Evolutionary conservation across 352 stramenopile genomes (phyloP).

Genomic region (Phytophthora pluvialis): DNA sequence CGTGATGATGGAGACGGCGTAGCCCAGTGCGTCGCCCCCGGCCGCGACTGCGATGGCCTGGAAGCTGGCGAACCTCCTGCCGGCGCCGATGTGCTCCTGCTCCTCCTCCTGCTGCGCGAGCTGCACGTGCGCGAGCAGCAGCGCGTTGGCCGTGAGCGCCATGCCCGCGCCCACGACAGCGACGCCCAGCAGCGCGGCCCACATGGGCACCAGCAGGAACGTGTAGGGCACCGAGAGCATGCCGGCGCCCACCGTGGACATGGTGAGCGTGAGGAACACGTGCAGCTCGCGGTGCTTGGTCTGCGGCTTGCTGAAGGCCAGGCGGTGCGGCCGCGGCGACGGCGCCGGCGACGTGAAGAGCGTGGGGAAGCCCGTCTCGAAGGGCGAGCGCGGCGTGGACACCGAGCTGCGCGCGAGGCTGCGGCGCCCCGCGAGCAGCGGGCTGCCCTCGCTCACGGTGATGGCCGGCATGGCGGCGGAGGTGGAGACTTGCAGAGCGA

Average conservation of each 20-base stretch:
- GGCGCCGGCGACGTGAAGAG: conserved; percentile 63
- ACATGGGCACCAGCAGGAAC: conserved; percentile 60
- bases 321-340: conserved; percentile 58
- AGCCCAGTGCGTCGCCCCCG: conserved; percentile 54
- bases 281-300: conserved; percentile 51
- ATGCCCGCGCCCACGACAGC: conserved; percentile 59
- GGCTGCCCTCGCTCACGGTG: conserved; percentile 28
- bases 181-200: conserved; percentile 49
- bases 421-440: conserved; percentile 27
- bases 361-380: conserved; percentile 77
- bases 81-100: conserved; percentile 51
- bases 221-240: conserved; percentile 79
- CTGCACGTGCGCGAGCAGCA: conserved; percentile 66
- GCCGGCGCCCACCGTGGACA: conserved; percentile 76
- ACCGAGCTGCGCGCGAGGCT: conserved; percentile 18
- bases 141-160: conserved; percentile 59
- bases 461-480: conserved; percentile 24
- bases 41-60: conserved; percentile 67
- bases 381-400: conserved; percentile 59
- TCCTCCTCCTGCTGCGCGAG: conserved; percentile 55
- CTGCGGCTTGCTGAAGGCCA: conserved; percentile 52
- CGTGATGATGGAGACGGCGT: conserved; percentile 71
- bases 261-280: conserved; percentile 82
- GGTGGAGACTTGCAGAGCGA: background rate
- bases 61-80: conserved; percentile 64